phyloP scores from a whole-genome alignment of 176 grass and related monocot species.

The Oryza australiensis region DNA sequence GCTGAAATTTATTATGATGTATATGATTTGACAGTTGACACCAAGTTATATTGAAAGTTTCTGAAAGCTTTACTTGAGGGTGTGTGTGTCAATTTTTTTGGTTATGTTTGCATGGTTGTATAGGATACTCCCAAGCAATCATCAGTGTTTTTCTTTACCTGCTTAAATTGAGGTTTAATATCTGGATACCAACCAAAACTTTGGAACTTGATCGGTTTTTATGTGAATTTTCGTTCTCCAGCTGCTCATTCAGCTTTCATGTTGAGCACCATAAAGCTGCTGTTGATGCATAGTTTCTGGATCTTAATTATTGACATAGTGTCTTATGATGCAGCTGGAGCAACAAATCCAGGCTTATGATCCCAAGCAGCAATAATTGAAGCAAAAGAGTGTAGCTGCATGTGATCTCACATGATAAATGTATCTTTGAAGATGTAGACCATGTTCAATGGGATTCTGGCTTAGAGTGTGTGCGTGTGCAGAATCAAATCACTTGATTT shows the following conservation, averaged over 20 bases:
- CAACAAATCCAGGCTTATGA: slow-evolving; percentile 64
- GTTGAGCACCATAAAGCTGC: not conserved
- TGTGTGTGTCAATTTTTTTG: not conserved
- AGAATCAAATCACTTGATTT: slow-evolving; percentile 19
- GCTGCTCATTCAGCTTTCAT: not conserved
- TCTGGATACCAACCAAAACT: not conserved
- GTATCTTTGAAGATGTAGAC: slow-evolving; percentile 38
- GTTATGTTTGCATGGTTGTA: not conserved
- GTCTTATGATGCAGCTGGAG: slow-evolving; percentile 67
- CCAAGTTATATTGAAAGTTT: not conserved
- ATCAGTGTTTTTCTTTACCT: not conserved
- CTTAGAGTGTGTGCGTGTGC: not conserved
- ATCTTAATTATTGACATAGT: not conserved
- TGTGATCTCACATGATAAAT: slow-evolving; percentile 38
- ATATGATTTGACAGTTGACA: not conserved
- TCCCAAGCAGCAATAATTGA: slow-evolving; percentile 47
- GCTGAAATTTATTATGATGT: not conserved
- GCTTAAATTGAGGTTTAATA: slow-evolving; percentile 5
- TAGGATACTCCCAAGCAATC: not conserved
- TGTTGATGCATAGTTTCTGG: not conserved
- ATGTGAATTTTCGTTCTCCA: not conserved
- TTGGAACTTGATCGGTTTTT: not conserved
- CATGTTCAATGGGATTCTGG: slow-evolving; percentile 22
- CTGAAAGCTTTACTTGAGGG: not conserved
- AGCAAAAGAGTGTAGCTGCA: not conserved